These are phyloP conservation scores for Lathyrus sativus DNA, from an alignment of 306 rosid species.

Conservation along the genomic window DNA sequence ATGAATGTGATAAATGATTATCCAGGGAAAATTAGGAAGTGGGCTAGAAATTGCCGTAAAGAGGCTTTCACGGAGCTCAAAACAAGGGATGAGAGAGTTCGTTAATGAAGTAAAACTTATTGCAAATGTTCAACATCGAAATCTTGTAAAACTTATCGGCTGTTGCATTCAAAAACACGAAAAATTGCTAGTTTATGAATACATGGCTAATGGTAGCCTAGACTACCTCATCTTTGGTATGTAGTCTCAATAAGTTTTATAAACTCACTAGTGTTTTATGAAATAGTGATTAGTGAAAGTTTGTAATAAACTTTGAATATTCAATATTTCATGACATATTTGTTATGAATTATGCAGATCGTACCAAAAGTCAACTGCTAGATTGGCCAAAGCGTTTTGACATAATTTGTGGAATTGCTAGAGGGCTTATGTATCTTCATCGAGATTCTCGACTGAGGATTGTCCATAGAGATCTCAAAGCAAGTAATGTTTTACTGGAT, in stretches of 20 bases:
- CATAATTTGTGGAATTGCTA: slow-evolving; percentile 51
- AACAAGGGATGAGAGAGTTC: slow-evolving; percentile 46
- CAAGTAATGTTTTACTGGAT: slow-evolving; percentile 61
- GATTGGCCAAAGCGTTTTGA: slow-evolving; percentile 53
- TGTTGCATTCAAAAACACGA: slow-evolving; percentile 47
- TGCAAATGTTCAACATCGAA: slow-evolving; percentile 50
- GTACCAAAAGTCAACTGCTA: slow-evolving; percentile 24
- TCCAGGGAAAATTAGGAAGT: slow-evolving; percentile 41
- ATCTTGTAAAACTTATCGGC: slow-evolving; percentile 55
- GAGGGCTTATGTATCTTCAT: slow-evolving; percentile 59
- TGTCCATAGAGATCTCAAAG: slow-evolving; percentile 64
- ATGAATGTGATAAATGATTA: slow-evolving; percentile 9
- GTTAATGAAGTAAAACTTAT: slow-evolving; percentile 46
- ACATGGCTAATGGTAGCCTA: slow-evolving; percentile 31
- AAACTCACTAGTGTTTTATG: background rate
- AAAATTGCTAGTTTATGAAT: slow-evolving; percentile 39
- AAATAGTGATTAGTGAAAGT: background rate
- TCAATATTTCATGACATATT: background rate
- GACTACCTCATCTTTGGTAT: slow-evolving; percentile 41
- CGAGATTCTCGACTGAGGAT: slow-evolving; percentile 62
- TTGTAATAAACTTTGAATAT: background rate
- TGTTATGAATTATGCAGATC: slow-evolving; percentile 32
- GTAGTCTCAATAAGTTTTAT: background rate
- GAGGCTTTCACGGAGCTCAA: slow-evolving; percentile 42
- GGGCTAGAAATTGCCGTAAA: slow-evolving; percentile 51